Evolutionary conservation across 2,329 filamentous ascomycete species (phyloP).

Genomic region (Xylariaceae sp.): DNA sequence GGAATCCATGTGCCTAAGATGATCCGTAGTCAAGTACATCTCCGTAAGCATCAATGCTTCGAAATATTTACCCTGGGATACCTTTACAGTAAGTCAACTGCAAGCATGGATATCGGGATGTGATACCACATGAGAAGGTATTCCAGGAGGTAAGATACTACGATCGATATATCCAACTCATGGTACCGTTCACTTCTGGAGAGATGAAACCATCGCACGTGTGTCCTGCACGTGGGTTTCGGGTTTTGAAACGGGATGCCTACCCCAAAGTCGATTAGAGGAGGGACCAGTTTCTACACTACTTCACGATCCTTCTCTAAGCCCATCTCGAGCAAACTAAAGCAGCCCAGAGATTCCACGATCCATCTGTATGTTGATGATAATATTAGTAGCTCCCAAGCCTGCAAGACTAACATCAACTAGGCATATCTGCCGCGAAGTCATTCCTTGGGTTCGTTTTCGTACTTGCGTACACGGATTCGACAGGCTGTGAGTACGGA

Average conservation of each 20-base stretch:
- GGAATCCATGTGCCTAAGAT: too few relatives aligned
- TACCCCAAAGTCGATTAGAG: not conserved
- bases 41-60: too few relatives aligned
- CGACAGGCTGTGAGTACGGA: not conserved
- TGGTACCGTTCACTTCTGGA: not conserved
- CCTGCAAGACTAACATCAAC: too few relatives aligned
- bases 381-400: too few relatives aligned
- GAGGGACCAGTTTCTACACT: not conserved
- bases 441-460: too few relatives aligned
- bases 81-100: not conserved
- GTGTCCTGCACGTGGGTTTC: not conserved
- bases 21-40: too few relatives aligned
- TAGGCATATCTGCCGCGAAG: too few relatives aligned
- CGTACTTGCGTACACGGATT: too few relatives aligned
- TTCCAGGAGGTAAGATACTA: not conserved
- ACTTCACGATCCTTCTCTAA: not conserved
- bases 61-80: not conserved
- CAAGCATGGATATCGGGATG: not conserved
- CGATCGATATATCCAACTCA: too few relatives aligned
- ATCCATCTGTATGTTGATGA: too few relatives aligned
- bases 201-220: conserved; percentile 11
- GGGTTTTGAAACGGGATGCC: not conserved
- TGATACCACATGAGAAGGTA: not conserved
- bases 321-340: not conserved
- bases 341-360: not conserved